A percentile compares a stretch with the other conserved stretches of the same genome.
phyloP scores from a whole-genome alignment of 495 filamentous ascomycete genomes.

The Pyrenula aspistea region DNA sequence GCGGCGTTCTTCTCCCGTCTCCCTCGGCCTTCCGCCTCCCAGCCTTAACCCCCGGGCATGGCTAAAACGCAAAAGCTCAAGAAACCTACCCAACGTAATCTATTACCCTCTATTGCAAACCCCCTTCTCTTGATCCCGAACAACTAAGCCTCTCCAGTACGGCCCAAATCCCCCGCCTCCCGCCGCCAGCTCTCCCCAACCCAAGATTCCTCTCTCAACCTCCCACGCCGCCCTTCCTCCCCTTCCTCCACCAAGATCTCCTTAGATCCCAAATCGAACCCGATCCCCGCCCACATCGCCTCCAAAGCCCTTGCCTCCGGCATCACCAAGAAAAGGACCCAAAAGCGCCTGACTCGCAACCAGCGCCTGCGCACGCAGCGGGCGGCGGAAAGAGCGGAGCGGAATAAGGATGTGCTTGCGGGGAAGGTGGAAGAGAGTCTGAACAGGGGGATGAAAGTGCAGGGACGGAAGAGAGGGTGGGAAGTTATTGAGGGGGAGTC shows the following conservation, averaged over 20 bases:
- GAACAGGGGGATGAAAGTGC: slow-evolving; percentile 45
- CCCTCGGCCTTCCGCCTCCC: too few species aligned
- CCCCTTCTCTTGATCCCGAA: neutral
- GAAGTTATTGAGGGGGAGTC: neutral
- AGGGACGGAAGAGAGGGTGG: slow-evolving; percentile 28
- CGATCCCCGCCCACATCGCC: slow-evolving; percentile 18
- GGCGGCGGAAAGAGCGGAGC: slow-evolving; percentile 61
- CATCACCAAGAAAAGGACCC: slow-evolving; percentile 52
- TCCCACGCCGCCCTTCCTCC: slow-evolving; percentile 37
- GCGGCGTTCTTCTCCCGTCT: too few species aligned
- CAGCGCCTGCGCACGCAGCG: slow-evolving; percentile 59
- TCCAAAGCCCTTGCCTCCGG: slow-evolving; percentile 32
- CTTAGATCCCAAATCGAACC: slow-evolving; percentile 42
- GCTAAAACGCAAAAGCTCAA: slow-evolving; percentile 30
- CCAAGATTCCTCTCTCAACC: slow-evolving; percentile 62
- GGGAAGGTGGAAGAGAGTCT: slow-evolving; percentile 59
- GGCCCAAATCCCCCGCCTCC: slow-evolving; percentile 50
- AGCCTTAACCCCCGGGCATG: too few species aligned
- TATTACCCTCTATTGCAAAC: neutral
- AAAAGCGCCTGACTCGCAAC: slow-evolving; percentile 45
- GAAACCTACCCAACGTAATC: slow-evolving; percentile 24
- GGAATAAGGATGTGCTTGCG: slow-evolving; percentile 54
- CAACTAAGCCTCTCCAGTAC: slow-evolving; percentile 3
- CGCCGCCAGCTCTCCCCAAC: slow-evolving; percentile 59
- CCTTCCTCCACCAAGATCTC: slow-evolving; percentile 19